Evolutionary conservation across 441 rosid genomes (phyloP), one percentile per base, ranked within the genome.

Genomic region (Gossypium schwendimanii): DNA sequence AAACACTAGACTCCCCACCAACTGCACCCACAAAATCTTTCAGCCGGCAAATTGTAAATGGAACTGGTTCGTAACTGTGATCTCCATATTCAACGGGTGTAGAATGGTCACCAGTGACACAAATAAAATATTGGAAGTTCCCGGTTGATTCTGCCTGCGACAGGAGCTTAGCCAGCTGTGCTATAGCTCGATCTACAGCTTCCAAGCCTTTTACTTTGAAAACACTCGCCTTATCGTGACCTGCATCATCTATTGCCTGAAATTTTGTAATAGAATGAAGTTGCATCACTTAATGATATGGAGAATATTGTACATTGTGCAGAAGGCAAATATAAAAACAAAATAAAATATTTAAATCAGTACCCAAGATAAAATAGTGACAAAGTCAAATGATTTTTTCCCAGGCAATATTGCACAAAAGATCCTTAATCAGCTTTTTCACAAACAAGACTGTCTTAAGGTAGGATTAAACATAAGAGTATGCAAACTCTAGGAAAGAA

Each of bases 51-150:
- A 92, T 82, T n/a, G 91, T 73, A 71, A 92, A 87, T 17, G 97
- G 97, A 61, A 94, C 96, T 15, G 97, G 86, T 77, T 94, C 98
- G 9, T 87, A 94, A 84, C 97, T 94, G 81, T 94, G 97, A 79
- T 94, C 97, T 59, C 97, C 97, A 49, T 94, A 92, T 81, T 92
- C 98, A 49, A 94, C 97, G 0, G 97, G 97, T 15, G 98, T 94
- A 28, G 97, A 92, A 83, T 92, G 97, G 80, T 94, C 98, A 26
- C 98, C 97, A 0, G 98, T 94, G 60, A 92, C 87, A 77, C 94
- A 90, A 44, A 92, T 82, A 69, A 80, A 88, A 63, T 87, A 94
- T 64, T 86, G 76, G 72, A 85, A 91, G 14, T 82, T 80, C 24
- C 87, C 81, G 0, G 79, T 83, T 69, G 79, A 75, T 78, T 94